Conservation (phyloP, 352 stramenopile species). For the Phytophthora colocasiae region DNA sequence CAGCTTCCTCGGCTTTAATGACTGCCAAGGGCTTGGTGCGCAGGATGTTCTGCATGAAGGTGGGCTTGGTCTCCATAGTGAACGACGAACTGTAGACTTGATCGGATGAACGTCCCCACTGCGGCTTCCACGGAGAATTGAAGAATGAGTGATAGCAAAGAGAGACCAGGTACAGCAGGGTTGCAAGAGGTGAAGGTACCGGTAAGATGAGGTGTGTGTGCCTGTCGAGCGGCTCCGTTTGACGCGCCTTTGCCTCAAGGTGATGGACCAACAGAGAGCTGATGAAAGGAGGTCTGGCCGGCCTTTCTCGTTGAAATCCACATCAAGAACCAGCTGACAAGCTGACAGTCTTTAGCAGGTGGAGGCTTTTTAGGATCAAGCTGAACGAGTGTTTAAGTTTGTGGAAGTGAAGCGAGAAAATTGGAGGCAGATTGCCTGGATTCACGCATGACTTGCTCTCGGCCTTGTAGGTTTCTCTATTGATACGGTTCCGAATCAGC, state of each 20-base stretch:
- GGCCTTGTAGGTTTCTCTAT: too few relatives aligned
- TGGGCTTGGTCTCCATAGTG: constrained; percentile 41
- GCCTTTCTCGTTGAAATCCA: constrained; percentile 19
- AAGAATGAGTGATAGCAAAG: constrained; percentile 17
- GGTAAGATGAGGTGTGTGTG: neutral
- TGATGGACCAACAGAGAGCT: constrained; percentile 29
- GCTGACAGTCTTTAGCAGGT: neutral
- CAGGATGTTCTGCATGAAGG: constrained; percentile 59
- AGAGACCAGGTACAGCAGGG: neutral
- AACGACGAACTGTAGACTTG: constrained; percentile 3
- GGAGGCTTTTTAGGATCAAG: neutral
- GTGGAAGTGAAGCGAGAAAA: neutral
- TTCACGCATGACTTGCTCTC: too few relatives aligned
- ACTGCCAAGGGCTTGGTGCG: constrained; percentile 81
- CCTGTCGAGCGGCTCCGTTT: constrained; percentile 19
- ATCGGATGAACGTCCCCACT: constrained; percentile 13
- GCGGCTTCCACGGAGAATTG: constrained; percentile 27
- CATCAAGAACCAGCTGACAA: constrained; percentile 14
- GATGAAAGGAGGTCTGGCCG: constrained; percentile 15
- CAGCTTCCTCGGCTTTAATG: constrained; percentile 79
- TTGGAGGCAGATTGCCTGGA: too few relatives aligned
- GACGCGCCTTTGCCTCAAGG: constrained; percentile 27
- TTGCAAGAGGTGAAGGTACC: neutral
- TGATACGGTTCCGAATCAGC: constrained; percentile 14
- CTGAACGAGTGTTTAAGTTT: neutral